Conservation (phyloP, 306 rosid genomes). For the Vigna trinervia region DNA sequence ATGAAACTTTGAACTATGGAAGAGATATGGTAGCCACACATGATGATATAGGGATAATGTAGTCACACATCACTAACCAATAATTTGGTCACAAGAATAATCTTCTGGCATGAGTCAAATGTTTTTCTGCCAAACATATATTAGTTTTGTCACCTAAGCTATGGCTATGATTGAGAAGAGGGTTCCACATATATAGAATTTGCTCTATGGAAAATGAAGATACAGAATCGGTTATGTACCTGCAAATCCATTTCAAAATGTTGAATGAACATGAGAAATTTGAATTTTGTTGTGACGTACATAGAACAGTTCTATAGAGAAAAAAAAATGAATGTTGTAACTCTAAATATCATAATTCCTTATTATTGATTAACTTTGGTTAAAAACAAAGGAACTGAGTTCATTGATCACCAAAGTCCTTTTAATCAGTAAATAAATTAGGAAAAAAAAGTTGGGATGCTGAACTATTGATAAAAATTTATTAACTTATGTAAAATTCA, state of each 20-base stretch:
- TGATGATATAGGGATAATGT: conserved; percentile 47
- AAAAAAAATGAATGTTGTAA: no score
- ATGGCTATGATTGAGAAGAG: neutral
- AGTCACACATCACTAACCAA: conserved; percentile 32
- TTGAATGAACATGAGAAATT: no score
- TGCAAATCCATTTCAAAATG: neutral
- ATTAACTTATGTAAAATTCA: no score
- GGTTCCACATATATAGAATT: neutral
- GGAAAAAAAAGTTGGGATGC: no score
- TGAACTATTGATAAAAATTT: no score
- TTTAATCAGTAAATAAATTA: no score
- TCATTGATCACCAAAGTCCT: no score
- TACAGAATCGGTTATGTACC: neutral
- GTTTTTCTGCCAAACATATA: conserved; percentile 21
- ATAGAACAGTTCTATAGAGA: no score
- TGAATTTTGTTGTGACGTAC: no score
- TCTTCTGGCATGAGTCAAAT: conserved; percentile 16
- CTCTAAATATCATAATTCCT: no score
- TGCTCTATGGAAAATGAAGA: neutral
- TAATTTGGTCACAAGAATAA: conserved; percentile 29
- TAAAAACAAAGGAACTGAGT: no score
- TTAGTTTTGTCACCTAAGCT: neutral
- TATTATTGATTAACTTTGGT: no score
- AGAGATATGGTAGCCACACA: conserved; percentile 60
- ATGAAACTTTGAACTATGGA: conserved; percentile 22